phyloP scores from a whole-genome alignment of 176 grass and related monocot species.

The Musa schizocarpa region DNA sequence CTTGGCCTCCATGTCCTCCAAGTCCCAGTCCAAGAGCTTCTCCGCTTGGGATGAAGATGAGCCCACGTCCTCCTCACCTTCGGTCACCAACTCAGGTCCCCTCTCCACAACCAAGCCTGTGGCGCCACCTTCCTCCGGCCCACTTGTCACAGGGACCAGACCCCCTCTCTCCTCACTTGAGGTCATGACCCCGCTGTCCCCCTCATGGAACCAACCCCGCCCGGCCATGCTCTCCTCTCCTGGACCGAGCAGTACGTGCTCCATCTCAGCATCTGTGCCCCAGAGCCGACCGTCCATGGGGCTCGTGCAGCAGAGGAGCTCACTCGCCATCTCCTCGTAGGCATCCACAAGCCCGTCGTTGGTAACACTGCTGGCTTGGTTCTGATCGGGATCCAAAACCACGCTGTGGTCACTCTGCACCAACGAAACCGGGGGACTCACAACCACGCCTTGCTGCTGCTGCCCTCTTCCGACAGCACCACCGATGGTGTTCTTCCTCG shows the following conservation, averaged over 20 bases:
- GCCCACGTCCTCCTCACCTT: neutral
- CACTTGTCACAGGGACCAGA: neutral
- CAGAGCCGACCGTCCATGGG: slow-evolving; percentile 16
- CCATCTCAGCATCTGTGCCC: neutral
- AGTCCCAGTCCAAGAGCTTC: slow-evolving; percentile 60
- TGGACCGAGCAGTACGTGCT: neutral
- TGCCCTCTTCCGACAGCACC: neutral
- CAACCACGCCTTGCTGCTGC: neutral
- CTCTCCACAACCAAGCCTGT: no score
- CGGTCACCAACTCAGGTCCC: no score
- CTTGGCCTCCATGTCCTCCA: slow-evolving; percentile 27
- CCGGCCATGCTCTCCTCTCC: neutral
- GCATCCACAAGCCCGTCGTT: neutral
- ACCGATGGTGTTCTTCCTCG: slow-evolving; percentile 12
- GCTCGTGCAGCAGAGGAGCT: slow-evolving; percentile 12
- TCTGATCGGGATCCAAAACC: slow-evolving; percentile 44
- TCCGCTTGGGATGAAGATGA: neutral
- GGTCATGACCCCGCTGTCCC: slow-evolving; percentile 18
- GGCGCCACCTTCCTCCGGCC: no score
- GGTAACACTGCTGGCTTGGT: slow-evolving; percentile 14
- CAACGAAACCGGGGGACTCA: neutral
- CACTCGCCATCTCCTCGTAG: slow-evolving; percentile 26
- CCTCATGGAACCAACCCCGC: neutral
- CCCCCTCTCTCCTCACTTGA: slow-evolving; percentile 3
- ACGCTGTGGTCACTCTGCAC: slow-evolving; percentile 38